Evolutionary conservation across 352 stramenopile genomes (phyloP).

Genomic region (Albugo candida): DNA sequence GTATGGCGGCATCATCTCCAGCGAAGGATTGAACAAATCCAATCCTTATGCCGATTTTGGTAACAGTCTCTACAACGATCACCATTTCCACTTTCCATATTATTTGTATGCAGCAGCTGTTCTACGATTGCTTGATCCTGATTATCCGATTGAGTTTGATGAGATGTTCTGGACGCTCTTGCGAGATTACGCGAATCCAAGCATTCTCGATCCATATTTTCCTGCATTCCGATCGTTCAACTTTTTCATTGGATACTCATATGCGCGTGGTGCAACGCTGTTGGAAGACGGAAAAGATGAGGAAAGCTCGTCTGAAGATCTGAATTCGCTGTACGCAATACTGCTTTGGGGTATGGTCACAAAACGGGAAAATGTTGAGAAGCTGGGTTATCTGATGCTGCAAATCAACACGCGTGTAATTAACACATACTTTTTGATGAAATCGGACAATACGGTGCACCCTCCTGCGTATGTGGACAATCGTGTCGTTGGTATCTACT

Average conservation of each 20-base stretch:
- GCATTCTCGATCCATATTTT: neutral
- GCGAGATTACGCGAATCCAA: constrained; percentile 7
- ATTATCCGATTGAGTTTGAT: constrained; percentile 1
- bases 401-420: constrained; percentile 5
- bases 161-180: neutral
- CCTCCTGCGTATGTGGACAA: constrained; percentile 1
- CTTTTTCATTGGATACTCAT: constrained; percentile 9
- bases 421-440: constrained; percentile 9
- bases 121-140: constrained; percentile 3
- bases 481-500: constrained; percentile 9
- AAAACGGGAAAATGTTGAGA: neutral
- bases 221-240: constrained; percentile 8
- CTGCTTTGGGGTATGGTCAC: constrained; percentile 3
- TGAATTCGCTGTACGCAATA: constrained; percentile 10
- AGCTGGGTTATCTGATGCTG: constrained; percentile 6
- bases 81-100: constrained; percentile 10
- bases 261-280: constrained; percentile 5
- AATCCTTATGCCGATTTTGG: constrained; percentile 9
- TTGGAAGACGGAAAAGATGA: constrained; percentile 7
- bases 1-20: constrained; percentile 9
- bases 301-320: constrained; percentile 9
- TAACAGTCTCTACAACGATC: constrained; percentile 12
- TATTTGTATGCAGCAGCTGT: constrained; percentile 6
- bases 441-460: constrained; percentile 2
- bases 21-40: constrained; percentile 5